Evolutionary conservation across 768 basidiomycete species (phyloP), one percentile per base, ranked within the genome.

Genomic region (Leccinum truebloodii): DNA sequence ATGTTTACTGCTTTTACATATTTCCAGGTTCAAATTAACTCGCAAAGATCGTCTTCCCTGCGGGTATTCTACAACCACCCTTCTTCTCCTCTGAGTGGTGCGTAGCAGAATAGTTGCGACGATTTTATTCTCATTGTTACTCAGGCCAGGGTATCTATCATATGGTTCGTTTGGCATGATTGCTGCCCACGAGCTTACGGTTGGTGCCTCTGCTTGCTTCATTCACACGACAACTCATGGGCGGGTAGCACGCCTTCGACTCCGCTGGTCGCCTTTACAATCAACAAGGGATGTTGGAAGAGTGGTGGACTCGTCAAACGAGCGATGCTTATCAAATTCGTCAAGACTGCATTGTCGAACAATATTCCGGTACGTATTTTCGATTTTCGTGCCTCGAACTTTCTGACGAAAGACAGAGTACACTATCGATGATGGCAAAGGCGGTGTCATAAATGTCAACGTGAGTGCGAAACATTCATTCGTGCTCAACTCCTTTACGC

Each of bases 91-190:
- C 83, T 55, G 79, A 86, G 58, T 96, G 94, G 90, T 90, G 61
- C 41, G 81, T 61, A 37, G 30, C 52, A 1, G 6, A 46, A 46
- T 46, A 46, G 20, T 44, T 50, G 22, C 26, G 12, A 35, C 28
- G 26, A 55, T 48, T 20, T 51, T 28, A 52, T 50, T 56, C 58
- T 66, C 16, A 72, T 57, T 50, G n/a, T 46, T 12, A 6, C 61
- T 63, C 58, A 92, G 90, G 93, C 97, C 97, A 5, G 80, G 84
- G 32, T 96, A 97, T 72, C 79, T 98, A 59, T 83, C 86, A 30
- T 98, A 96, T 65, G 96, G 95, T 22, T 87, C 94, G 1, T 97
- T 98, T 68, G 97, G 95, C 14, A 86, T 89, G 54, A 88, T 97
- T 20, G 95, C 94, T 24, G 85, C 93, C 0, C 96, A 99, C 71